Percentiles rank a stretch among this genome's conserved stretches.
Evolutionary conservation across 2,329 filamentous ascomycete genomes (phyloP).

Genomic region (Coniochaeta hoffmannii): DNA sequence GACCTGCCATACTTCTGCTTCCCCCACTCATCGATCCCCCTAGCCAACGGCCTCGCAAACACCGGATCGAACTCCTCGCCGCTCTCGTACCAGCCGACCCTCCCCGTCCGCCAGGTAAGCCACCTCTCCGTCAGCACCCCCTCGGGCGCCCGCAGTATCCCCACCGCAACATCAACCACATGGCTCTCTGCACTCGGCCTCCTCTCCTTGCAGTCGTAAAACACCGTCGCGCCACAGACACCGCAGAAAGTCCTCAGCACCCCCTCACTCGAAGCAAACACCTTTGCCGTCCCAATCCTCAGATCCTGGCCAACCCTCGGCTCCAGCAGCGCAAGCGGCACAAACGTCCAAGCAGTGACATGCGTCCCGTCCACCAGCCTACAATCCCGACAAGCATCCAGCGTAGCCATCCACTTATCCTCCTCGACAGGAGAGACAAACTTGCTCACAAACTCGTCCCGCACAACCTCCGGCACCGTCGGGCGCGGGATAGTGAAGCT

Average conservation of each 20-base stretch:
- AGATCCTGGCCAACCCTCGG: constrained; percentile 29
- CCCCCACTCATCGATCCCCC: constrained; percentile 31
- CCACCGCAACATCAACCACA: constrained; percentile 34
- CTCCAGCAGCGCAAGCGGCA: constrained; percentile 27
- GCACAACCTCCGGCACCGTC: constrained; percentile 17
- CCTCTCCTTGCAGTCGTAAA: constrained; percentile 23
- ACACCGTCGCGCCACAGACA: constrained; percentile 36
- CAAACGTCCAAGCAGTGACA: constrained; percentile 32
- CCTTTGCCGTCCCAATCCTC: constrained; percentile 33
- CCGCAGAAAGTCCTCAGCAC: constrained; percentile 37
- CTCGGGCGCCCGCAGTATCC: constrained; percentile 35
- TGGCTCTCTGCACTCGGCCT: constrained; percentile 28
- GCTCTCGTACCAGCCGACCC: constrained; percentile 22
- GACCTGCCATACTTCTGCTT: constrained; percentile 24
- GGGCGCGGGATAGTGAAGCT: constrained; percentile 37
- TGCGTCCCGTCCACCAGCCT: constrained; percentile 33
- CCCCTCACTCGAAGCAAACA: constrained; percentile 29
- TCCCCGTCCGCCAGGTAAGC: constrained; percentile 36
- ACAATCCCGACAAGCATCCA: constrained; percentile 38
- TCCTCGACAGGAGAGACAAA: constrained; percentile 29
- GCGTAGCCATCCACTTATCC: constrained; percentile 32
- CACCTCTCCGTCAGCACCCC: constrained; percentile 35
- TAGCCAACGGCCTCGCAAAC: constrained; percentile 26
- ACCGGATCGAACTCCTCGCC: constrained; percentile 28
- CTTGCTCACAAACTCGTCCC: constrained; percentile 20